These are phyloP conservation scores for Cyclotella choctawhatcheeana DNA, from an alignment of 108 stramenopile species.

Conservation along the genomic window DNA sequence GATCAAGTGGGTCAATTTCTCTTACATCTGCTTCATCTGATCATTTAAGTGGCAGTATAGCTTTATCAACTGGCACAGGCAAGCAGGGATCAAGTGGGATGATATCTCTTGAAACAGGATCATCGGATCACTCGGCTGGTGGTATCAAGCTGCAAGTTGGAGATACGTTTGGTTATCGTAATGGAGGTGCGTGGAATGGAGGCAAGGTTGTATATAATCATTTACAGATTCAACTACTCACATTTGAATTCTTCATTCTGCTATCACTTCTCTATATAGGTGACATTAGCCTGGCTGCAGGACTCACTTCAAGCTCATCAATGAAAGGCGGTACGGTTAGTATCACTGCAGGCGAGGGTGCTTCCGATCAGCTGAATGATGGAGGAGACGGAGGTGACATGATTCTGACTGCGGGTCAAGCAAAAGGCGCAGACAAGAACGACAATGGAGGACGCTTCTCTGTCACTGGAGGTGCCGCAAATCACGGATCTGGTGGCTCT, in stretches of 20 bases:
- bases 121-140: slow-evolving; percentile 46
- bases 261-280: slow-evolving; percentile 1
- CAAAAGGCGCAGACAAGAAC: slow-evolving; percentile 35
- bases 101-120: slow-evolving; percentile 48
- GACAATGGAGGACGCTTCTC: slow-evolving; percentile 58
- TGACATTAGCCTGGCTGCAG: slow-evolving; percentile 28
- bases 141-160: slow-evolving; percentile 51
- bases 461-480: slow-evolving; percentile 30
- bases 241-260: not conserved
- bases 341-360: slow-evolving; percentile 50
- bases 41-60: slow-evolving; percentile 1
- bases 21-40: slow-evolving; percentile 31
- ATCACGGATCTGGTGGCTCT: slow-evolving; percentile 34
- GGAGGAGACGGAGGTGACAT: slow-evolving; percentile 75
- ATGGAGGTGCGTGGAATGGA: slow-evolving; percentile 50
- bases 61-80: not conserved
- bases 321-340: slow-evolving; percentile 15
- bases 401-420: slow-evolving; percentile 55
- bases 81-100: not conserved
- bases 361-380: slow-evolving; percentile 43
- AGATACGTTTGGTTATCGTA: slow-evolving; percentile 28
- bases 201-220: too few species aligned
- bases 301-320: slow-evolving; percentile 26
- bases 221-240: too few species aligned
- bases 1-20: slow-evolving; percentile 17